Evolutionary conservation across 2,329 filamentous ascomycete species (phyloP), one percentile per base, ranked within the genome.

Genomic region (Pseudohalonectria lignicola): DNA sequence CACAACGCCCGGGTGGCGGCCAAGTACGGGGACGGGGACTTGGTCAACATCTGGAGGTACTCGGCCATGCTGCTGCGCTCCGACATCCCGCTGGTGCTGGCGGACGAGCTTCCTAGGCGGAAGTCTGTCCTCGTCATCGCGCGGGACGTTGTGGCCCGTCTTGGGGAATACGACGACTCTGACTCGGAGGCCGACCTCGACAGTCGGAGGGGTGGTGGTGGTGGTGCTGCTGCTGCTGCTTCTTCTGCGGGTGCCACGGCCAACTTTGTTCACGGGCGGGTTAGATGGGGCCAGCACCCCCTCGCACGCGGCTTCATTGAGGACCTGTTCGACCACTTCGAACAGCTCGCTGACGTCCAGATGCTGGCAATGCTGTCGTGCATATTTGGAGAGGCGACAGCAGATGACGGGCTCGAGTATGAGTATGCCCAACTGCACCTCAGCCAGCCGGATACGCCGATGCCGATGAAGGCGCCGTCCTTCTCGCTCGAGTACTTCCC

Each of bases 21-120:
- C 47, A 79, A 76, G 44, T 71, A 82, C 47, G 84, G 81, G 4
- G 73, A 76, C 45, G 56, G 67, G 12, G 85, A 94, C 45, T 60
- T 93, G 21, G 80, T 82, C 19, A 76, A 86, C 47, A 74, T 94
- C 6, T 98, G 92, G 92, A 76, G 74, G 35, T 81, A 95, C 46
- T 68, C 86, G 39, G 80, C 76, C 15, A 65, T 95, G 41, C 67
- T 96, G 5, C 63, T 96, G 33, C 77, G 79, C 46, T 82, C 84
- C 47, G 77, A 86, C 32, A 79, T 88, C 20, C 83, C 82, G 1
- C 63, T 90, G 4, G 71, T 82, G 47, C 62, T 85, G 19, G 60
- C 82, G 31, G 64, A 68, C 4, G 67, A 71, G 40, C 12, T 26
- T 8, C 23, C 23, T 12, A 63, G 67, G 30, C 64, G 67, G 8